Evolutionary conservation across 768 basidiomycete species (phyloP).

Genomic region (Ramaria sp.): DNA sequence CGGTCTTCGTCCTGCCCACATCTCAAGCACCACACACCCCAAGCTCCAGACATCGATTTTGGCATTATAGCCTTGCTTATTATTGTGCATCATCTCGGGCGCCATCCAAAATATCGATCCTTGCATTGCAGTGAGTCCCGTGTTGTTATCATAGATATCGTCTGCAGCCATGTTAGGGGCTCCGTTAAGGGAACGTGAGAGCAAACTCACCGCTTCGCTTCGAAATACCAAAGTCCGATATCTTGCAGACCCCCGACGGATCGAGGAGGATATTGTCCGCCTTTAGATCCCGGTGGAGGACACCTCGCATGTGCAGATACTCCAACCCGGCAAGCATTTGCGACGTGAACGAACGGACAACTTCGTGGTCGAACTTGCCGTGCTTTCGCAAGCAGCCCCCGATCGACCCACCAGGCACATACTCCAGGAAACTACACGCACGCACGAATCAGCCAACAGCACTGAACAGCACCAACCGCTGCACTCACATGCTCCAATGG

Average conservation of each 20-base stretch:
- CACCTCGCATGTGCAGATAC: conserved; percentile 85
- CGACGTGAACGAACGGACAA: conserved; percentile 83
- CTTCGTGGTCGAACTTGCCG: conserved; percentile 85
- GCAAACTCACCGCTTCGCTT: conserved; percentile 54
- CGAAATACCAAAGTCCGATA: conserved; percentile 98
- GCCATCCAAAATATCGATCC: conserved; percentile 99
- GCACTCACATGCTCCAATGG: conserved; percentile 85
- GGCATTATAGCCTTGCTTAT: conserved; percentile 78
- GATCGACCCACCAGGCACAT: conserved; percentile 95
- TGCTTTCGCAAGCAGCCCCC: conserved; percentile 84
- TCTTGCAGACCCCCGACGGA: conserved; percentile 86
- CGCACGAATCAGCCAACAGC: background rate
- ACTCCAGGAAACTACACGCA: conserved; percentile 83
- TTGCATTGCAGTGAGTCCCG: conserved; percentile 89
- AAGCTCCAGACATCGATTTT: conserved; percentile 99
- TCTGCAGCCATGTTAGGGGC: conserved; percentile 29
- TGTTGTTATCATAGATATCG: conserved; percentile 63
- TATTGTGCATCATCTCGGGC: conserved; percentile 83
- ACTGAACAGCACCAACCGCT: background rate
- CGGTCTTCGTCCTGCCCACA: conserved; percentile 95
- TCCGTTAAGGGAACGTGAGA: background rate
- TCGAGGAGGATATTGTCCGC: conserved; percentile 98
- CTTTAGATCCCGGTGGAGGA: conserved; percentile 94
- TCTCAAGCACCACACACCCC: conserved; percentile 96
- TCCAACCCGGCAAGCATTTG: conserved; percentile 89